These are phyloP conservation scores for Jatropha multifida DNA, from an alignment of 441 rosid genomes.

Conservation along the genomic window DNA sequence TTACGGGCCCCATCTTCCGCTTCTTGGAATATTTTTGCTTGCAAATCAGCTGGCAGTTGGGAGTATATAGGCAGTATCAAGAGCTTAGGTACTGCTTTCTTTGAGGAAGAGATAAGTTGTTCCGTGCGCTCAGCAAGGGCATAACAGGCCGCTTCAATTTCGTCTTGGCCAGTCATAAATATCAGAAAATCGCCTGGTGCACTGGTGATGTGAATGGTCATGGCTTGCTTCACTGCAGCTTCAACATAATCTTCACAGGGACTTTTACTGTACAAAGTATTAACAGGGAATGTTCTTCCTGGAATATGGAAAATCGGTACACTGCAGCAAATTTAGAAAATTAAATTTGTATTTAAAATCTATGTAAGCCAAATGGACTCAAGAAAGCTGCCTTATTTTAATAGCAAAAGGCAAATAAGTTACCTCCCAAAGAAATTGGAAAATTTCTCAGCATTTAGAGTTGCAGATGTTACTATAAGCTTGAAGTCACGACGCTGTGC, in stretches of 20 bases:
- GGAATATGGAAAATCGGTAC: constrained; percentile 32
- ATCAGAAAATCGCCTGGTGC: no score
- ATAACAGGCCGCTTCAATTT: no score
- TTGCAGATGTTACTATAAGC: constrained; percentile 97
- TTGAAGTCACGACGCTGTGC: constrained; percentile 96
- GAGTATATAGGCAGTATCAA: constrained; percentile 96
- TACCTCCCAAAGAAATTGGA: constrained; percentile 95
- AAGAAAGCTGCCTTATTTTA: neutral
- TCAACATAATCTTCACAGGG: no score
- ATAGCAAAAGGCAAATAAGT: constrained; percentile 1
- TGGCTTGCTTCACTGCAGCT: no score
- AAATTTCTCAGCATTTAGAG: constrained; percentile 96
- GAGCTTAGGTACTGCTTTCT: constrained; percentile 68
- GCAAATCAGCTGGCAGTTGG: constrained; percentile 97
- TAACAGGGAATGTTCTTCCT: constrained; percentile 97
- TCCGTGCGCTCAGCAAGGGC: constrained; percentile 92
- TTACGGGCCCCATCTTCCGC: constrained; percentile 98
- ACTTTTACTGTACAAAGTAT: constrained; percentile 65
- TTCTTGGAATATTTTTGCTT: constrained; percentile 93
- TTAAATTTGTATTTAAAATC: neutral
- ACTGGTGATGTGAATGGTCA: no score
- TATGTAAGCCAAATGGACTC: constrained; percentile 2
- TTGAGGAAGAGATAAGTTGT: constrained; percentile 70
- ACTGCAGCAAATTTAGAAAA: constrained; percentile 38
- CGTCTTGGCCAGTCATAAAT: no score